A percentile compares a stretch with the other conserved stretches of the same genome.
These are phyloP conservation scores for Aureobasidium pullulans DNA, from an alignment of 2,329 filamentous ascomycete species.

Conservation along the genomic window DNA sequence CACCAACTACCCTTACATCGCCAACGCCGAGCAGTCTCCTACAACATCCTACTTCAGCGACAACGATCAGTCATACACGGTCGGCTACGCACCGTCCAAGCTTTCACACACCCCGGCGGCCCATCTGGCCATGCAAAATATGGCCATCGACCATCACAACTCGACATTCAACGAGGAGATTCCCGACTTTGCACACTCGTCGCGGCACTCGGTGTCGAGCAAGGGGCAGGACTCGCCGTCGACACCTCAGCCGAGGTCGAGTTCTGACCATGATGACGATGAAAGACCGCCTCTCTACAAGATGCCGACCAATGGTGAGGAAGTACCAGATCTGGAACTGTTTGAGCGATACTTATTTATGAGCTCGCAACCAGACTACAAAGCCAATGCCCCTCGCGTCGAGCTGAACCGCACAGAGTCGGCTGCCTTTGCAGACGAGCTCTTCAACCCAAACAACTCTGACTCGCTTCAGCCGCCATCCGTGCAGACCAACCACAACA, in stretches of 20 bases:
- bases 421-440: conserved; percentile 74
- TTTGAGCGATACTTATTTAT: conserved; percentile 32
- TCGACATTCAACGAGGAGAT: conserved; percentile 37
- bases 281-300: conserved; percentile 42
- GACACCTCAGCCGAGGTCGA: conserved; percentile 47
- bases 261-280: conserved; percentile 45
- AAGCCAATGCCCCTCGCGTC: conserved; percentile 49
- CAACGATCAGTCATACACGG: conserved; percentile 14
- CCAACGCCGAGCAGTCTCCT: conserved; percentile 38
- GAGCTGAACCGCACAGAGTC: conserved; percentile 68
- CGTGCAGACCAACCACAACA: conserved; percentile 50
- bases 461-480: conserved; percentile 43
- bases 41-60: conserved; percentile 29
- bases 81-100: conserved; percentile 24
- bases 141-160: conserved; percentile 46
- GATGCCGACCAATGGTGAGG: conserved; percentile 50
- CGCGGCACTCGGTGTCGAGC: conserved; percentile 52
- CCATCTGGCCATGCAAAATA: conserved; percentile 55
- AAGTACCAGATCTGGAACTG: conserved; percentile 19
- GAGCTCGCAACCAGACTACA: conserved; percentile 9
- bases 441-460: conserved; percentile 67
- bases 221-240: conserved; percentile 54
- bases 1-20: conserved; percentile 34
- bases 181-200: conserved; percentile 46
- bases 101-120: conserved; percentile 35